Evolutionary conservation across 805 yeast genomes (phyloP).

Genomic region (Spathaspora girioi): DNA sequence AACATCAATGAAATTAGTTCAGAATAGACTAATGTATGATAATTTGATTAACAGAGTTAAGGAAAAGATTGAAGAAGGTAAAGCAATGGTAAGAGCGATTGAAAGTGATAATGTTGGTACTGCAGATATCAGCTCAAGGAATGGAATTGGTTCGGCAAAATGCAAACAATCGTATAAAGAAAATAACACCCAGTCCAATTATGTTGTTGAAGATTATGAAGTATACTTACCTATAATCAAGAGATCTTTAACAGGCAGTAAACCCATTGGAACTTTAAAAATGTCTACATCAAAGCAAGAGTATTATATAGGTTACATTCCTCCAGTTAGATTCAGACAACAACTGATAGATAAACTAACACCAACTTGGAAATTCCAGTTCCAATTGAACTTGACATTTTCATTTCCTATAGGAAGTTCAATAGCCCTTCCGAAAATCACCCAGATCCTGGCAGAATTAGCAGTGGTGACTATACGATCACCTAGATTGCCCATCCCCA

Average conservation of each 20-base stretch:
- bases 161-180: constrained; percentile 18
- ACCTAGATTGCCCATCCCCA: constrained; percentile 30
- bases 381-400: constrained; percentile 20
- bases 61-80: constrained; percentile 25
- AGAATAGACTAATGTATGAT: constrained; percentile 17
- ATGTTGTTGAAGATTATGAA: constrained; percentile 8
- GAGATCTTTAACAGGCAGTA: constrained; percentile 11
- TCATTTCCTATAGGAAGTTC: background rate
- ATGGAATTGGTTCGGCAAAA: constrained; percentile 16
- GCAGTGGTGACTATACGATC: constrained; percentile 31
- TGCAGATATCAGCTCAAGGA: constrained; percentile 7
- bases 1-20: constrained; percentile 11
- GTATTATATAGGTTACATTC: constrained; percentile 18
- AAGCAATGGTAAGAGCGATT: constrained; percentile 13
- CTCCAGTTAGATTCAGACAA: constrained; percentile 18
- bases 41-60: constrained; percentile 23
- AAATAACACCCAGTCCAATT: constrained; percentile 7
- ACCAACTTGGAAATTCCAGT: constrained; percentile 19
- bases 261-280: constrained; percentile 9
- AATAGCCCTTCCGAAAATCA: constrained; percentile 10
- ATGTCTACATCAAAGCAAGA: constrained; percentile 16
- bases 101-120: constrained; percentile 6
- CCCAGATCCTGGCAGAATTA: constrained; percentile 23
- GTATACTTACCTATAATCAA: constrained; percentile 9
- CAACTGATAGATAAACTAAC: constrained; percentile 1